phyloP scores from a whole-genome alignment of 108 stramenopile species.

The Nannochloropsis gaditana region DNA sequence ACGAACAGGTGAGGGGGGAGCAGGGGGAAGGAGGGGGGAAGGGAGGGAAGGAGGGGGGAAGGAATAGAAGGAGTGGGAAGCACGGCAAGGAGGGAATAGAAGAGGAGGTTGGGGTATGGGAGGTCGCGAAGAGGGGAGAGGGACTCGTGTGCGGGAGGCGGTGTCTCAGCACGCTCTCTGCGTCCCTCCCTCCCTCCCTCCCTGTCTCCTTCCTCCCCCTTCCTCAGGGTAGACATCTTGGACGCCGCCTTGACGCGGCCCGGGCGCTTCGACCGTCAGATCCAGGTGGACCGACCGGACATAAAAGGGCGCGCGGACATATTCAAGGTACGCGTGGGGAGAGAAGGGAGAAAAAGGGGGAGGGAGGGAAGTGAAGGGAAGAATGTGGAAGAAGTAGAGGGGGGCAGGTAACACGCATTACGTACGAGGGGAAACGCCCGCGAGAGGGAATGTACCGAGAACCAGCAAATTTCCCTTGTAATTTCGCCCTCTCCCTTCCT shows the following conservation, averaged over 20 bases:
- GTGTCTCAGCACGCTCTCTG: neutral
- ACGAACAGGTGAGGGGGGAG: slow-evolving; percentile 63
- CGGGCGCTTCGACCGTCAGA: slow-evolving; percentile 85
- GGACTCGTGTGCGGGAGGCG: neutral
- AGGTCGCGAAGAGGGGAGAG: neutral
- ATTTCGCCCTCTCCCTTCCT: slow-evolving; percentile 44
- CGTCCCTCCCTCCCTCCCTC: neutral
- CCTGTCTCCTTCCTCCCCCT: neutral
- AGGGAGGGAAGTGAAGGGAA: neutral
- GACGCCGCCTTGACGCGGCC: slow-evolving; percentile 83
- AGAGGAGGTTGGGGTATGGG: neutral
- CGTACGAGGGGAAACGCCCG: too few species aligned
- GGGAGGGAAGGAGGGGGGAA: neutral
- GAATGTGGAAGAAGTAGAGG: neutral
- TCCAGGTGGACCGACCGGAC: slow-evolving; percentile 86
- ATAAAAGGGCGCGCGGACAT: slow-evolving; percentile 75
- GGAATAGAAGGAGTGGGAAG: neutral
- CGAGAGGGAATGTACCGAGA: too few species aligned
- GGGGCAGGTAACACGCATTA: neutral
- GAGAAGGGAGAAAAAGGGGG: neutral
- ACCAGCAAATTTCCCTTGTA: neutral
- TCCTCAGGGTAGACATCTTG: slow-evolving; percentile 62
- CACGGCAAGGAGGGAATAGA: neutral
- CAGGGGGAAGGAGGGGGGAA: neutral
- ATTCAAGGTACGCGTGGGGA: neutral